Base-by-base conservation (phyloP, 2,329 filamentous ascomycete genomes). In the Colletotrichum filicis region DNA sequence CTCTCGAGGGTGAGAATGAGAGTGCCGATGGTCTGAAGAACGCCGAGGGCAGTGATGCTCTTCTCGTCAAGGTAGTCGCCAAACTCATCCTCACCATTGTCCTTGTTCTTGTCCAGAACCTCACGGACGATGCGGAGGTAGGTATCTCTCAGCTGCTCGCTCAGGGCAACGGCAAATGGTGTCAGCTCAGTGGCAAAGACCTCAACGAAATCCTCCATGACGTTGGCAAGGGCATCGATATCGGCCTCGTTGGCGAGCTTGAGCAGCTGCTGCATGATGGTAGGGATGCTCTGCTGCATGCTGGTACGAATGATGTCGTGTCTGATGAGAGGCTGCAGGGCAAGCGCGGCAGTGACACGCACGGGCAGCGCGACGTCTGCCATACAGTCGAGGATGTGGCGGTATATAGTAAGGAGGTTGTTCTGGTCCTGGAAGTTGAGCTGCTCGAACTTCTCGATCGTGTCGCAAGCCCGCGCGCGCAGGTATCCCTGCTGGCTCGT, bases 141-240 rank as follows among this genome's bases (percentile, higher is more conserved):
- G 0, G 97, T 99, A 79, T 99, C 97, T 56, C 96, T 92, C 60
- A 99, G 88, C 83, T 99, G 97, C 84, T 98, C 95, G 79, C 95
- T 98, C 4, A 99, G 88, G 5, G 97, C 97, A 37, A 99, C 96
- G 12, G 97, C 97, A 79, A 99, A 99, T 3, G 97, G 97, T 6
- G 97, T 98, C 59, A 99, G 89, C 82, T 99, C 97, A 3, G 95
- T 90, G n/a, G 97, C 96, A 80, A 99, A 99, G 2, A 98, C 95
- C 83, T 99, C 97, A 58, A 99, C 97, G 80, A 99, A 99, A 80
- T 99, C 97, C 83, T 99, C 97, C 97, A 99, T 99, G 52, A 99
- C 97, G 79, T 98, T 98, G 26, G 97, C 96, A 53, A 99, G 88
- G 5, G 97, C 95, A 82, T 99, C 97, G 60, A 99, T 96, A 80